These are phyloP conservation scores for Cyberlindnera misumaiensis DNA, from an alignment of 805 yeast species.

Conservation along the genomic window DNA sequence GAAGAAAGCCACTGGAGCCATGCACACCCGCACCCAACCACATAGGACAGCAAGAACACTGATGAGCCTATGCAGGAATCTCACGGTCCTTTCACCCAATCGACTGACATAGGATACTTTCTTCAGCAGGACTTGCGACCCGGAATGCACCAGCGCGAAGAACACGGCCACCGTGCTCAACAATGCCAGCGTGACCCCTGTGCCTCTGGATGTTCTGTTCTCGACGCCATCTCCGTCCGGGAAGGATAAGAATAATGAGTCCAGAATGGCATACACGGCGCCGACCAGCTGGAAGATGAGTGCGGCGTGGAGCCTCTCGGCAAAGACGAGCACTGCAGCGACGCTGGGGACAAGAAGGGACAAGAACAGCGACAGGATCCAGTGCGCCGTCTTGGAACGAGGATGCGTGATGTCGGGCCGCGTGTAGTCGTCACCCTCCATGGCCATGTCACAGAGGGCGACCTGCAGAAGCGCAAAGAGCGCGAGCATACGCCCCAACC, in stretches of 20 bases:
- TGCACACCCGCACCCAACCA: constrained; percentile 74
- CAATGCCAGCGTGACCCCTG: constrained; percentile 54
- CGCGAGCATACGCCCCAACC: no score
- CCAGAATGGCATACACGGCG: constrained; percentile 47
- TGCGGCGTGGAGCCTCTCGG: constrained; percentile 40
- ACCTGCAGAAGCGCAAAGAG: no score
- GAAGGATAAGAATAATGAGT: constrained; percentile 50
- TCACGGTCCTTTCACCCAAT: constrained; percentile 31
- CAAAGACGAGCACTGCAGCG: constrained; percentile 47
- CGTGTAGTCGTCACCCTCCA: constrained; percentile 27
- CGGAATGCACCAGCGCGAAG: constrained; percentile 48
- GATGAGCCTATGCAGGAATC: constrained; percentile 35
- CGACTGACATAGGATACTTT: constrained; percentile 27
- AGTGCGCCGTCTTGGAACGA: constrained; percentile 53
- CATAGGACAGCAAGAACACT: constrained; percentile 42
- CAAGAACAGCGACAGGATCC: constrained; percentile 45
- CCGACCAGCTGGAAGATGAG: constrained; percentile 39
- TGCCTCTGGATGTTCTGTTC: constrained; percentile 59
- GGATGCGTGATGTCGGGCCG: constrained; percentile 37
- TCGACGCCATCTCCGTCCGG: constrained; percentile 63
- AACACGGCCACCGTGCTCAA: constrained; percentile 42
- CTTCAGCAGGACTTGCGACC: constrained; percentile 34
- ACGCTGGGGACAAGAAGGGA: constrained; percentile 52
- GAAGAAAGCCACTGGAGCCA: constrained; percentile 77
- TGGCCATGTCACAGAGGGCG: constrained; percentile 20